Conservation (phyloP, 1,139 yeast genomes). For the Protomyces pachydermus region DNA sequence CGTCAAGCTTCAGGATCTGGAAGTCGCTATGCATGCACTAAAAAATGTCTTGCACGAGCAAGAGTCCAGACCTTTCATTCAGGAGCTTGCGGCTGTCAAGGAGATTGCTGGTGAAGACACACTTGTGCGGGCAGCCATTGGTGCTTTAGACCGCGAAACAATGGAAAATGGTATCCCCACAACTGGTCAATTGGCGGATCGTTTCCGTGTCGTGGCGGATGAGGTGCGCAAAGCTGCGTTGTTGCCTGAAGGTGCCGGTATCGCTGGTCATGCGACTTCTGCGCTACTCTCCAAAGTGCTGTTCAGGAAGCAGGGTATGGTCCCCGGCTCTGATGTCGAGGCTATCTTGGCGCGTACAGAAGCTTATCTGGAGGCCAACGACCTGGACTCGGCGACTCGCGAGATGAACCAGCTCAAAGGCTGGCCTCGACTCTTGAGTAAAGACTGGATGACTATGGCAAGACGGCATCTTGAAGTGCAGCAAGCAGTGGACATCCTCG, state of each 20-base stretch:
- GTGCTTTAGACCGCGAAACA: conserved; percentile 50
- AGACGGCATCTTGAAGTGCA: conserved; percentile 28
- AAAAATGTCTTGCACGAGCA: conserved; percentile 46
- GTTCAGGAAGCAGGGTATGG: conserved; percentile 58
- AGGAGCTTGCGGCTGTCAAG: conserved; percentile 40
- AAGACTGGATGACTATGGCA: conserved; percentile 80
- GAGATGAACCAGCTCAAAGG: conserved; percentile 88
- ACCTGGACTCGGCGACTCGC: conserved; percentile 82
- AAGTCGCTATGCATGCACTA: conserved; percentile 54
- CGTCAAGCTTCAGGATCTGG: conserved; percentile 54
- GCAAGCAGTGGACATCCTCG: conserved; percentile 28
- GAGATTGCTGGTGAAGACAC: conserved; percentile 48
- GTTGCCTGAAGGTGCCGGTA: conserved; percentile 92
- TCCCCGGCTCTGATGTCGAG: conserved; percentile 80
- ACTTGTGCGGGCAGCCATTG: conserved; percentile 46
- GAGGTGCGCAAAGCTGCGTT: conserved; percentile 84
- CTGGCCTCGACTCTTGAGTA: conserved; percentile 84
- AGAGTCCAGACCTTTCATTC: conserved; percentile 41
- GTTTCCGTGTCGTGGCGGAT: conserved; percentile 74
- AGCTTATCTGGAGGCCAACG: conserved; percentile 66
- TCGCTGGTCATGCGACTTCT: conserved; percentile 84
- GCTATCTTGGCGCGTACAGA: conserved; percentile 83
- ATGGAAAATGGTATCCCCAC: conserved; percentile 53
- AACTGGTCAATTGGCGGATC: conserved; percentile 53
- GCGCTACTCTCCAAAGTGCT: conserved; percentile 68